phyloP scores from a whole-genome alignment of 257 asterid species.

The Mentha longifolia region DNA sequence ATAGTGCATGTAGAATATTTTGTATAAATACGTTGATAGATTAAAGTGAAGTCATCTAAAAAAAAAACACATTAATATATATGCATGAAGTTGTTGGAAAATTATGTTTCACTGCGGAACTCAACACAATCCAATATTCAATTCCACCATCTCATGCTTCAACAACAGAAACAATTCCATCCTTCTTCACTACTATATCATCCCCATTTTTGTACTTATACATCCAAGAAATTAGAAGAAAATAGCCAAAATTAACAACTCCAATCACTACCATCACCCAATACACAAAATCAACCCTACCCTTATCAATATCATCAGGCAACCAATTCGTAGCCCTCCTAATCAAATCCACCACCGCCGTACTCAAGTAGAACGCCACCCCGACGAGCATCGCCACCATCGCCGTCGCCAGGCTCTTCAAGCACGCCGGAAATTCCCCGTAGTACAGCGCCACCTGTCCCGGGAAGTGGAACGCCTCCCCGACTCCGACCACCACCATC shows the following conservation, averaged over 20 bases:
- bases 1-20: too few relatives aligned
- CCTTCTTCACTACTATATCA: not conserved
- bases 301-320: constrained; percentile 41
- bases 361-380: constrained; percentile 31
- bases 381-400: constrained; percentile 41
- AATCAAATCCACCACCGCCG: constrained; percentile 30
- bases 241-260: constrained; percentile 34
- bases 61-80: too few relatives aligned
- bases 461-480: constrained; percentile 59
- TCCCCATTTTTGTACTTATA: constrained; percentile 31
- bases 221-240: constrained; percentile 37
- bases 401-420: constrained; percentile 46
- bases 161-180: too few relatives aligned
- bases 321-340: constrained; percentile 37
- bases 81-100: too few relatives aligned
- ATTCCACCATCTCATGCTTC: too few relatives aligned
- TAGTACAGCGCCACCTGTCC: constrained; percentile 47
- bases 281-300: constrained; percentile 42
- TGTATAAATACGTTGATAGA: too few relatives aligned
- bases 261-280: constrained; percentile 42
- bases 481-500: constrained; percentile 47
- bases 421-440: constrained; percentile 41
- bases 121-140: too few relatives aligned
- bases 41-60: too few relatives aligned
- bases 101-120: too few relatives aligned